phyloP scores from a whole-genome alignment of 345 rosid species.

The Tarenaya hassleriana region DNA sequence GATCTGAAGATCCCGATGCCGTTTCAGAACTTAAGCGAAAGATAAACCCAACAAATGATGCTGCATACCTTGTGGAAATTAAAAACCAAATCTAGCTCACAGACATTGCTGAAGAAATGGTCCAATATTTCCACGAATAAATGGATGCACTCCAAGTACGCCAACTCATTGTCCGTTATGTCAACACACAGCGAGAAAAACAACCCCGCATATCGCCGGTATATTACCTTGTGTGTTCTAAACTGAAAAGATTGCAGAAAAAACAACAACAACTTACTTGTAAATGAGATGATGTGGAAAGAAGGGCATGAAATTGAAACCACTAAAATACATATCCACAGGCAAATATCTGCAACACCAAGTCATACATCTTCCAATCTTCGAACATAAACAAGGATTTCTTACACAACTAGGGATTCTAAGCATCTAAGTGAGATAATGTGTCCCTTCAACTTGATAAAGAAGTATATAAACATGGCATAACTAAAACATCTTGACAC shows the following conservation, averaged over 20 bases:
- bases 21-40: neutral
- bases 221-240: slow-evolving; percentile 90
- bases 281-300: too few relatives aligned
- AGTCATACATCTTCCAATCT: too few relatives aligned
- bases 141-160: slow-evolving; percentile 89
- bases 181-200: slow-evolving; percentile 95
- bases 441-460: too few relatives aligned
- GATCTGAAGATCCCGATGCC: neutral
- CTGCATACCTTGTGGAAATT: slow-evolving; percentile 84
- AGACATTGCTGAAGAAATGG: slow-evolving; percentile 99
- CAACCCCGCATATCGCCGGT: slow-evolving; percentile 92
- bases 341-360: too few relatives aligned
- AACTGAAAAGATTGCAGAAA: slow-evolving; percentile 40
- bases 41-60: slow-evolving; percentile 2
- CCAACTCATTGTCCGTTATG: slow-evolving; percentile 90
- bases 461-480: too few relatives aligned
- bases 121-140: slow-evolving; percentile 94
- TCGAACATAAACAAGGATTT: too few relatives aligned
- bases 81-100: slow-evolving; percentile 94
- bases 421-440: too few relatives aligned
- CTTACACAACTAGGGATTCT: too few relatives aligned
- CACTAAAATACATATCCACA: too few relatives aligned
- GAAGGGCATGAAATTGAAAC: too few relatives aligned
- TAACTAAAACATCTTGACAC: too few relatives aligned
- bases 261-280: neutral